A percentile compares a stretch with the other conserved stretches of the same genome.
phyloP scores from a whole-genome alignment of 2,329 filamentous ascomycete species.

The Colletotrichum sp. region DNA sequence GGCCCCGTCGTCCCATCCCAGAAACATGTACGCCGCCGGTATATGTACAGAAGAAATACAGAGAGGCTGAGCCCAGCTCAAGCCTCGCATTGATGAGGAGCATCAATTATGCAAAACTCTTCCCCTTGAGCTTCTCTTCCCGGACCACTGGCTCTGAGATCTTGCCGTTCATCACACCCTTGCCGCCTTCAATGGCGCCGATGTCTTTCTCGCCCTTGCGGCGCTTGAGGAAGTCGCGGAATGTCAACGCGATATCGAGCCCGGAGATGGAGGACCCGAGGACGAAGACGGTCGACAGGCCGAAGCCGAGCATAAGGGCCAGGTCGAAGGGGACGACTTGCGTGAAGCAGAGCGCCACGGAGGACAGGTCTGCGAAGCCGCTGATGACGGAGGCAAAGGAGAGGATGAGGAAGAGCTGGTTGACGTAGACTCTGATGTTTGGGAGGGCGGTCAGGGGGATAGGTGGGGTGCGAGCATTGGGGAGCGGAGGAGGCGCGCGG shows the following conservation, averaged over 20 bases:
- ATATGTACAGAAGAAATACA: not conserved
- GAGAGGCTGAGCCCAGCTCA: not conserved
- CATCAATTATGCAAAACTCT: not conserved
- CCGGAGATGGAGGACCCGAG: conserved; percentile 26
- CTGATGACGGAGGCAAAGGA: conserved; percentile 25
- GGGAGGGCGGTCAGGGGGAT: not conserved
- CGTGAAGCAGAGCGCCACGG: conserved; percentile 31
- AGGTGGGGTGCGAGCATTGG: not conserved
- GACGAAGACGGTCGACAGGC: conserved; percentile 25
- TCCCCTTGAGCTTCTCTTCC: not conserved
- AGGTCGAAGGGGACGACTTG: conserved; percentile 30
- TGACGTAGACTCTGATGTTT: conserved; percentile 23
- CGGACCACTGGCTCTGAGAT: not conserved
- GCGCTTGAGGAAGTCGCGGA: not conserved
- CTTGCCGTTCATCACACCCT: not conserved
- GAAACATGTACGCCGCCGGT: not conserved
- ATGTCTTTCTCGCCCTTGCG: not conserved
- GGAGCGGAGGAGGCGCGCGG: not conserved
- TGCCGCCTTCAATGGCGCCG: not conserved
- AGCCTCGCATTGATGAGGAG: not conserved
- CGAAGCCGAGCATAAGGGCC: conserved; percentile 28
- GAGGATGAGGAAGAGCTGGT: conserved; percentile 31
- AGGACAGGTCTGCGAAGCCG: conserved; percentile 33
- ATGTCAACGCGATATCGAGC: conserved; percentile 23
- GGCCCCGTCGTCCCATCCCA: not conserved